Evolutionary conservation across 2,329 filamentous ascomycete genomes (phyloP).

Genomic region (Madurella mycetomatis): DNA sequence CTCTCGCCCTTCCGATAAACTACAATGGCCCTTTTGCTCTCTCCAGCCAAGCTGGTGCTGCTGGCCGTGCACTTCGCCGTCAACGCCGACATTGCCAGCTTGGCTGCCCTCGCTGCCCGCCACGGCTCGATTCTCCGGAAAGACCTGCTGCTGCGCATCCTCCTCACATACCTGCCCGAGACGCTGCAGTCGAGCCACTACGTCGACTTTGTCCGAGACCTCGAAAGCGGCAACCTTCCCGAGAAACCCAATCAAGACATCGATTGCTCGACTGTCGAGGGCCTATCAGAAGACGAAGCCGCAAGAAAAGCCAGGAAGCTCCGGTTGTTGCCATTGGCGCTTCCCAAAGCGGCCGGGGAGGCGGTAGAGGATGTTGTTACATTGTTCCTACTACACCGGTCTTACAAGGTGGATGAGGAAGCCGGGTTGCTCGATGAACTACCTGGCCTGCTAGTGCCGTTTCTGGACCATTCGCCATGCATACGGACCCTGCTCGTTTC

Average conservation of each 20-base stretch:
- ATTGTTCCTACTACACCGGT: slow-evolving; percentile 63
- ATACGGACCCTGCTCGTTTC: slow-evolving; percentile 67
- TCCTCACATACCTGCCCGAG: slow-evolving; percentile 75
- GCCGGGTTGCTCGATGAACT: slow-evolving; percentile 68
- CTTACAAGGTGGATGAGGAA: slow-evolving; percentile 65
- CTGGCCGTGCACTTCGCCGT: slow-evolving; percentile 67
- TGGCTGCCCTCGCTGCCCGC: slow-evolving; percentile 56
- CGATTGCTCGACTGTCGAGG: slow-evolving; percentile 52
- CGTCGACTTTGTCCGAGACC: slow-evolving; percentile 53
- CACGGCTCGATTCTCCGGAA: slow-evolving; percentile 56
- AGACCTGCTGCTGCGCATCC: slow-evolving; percentile 64
- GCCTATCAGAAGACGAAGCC: slow-evolving; percentile 59
- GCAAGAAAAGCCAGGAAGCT: slow-evolving; percentile 61
- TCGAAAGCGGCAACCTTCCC: slow-evolving; percentile 47
- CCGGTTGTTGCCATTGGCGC: slow-evolving; percentile 54
- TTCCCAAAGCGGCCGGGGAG: slow-evolving; percentile 44
- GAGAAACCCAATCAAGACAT: slow-evolving; percentile 41
- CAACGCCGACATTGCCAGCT: slow-evolving; percentile 58
- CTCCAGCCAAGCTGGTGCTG: slow-evolving; percentile 65
- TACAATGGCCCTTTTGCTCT: slow-evolving; percentile 42
- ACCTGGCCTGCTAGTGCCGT: slow-evolving; percentile 63
- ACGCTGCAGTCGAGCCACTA: slow-evolving; percentile 61
- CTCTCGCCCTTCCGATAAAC: slow-evolving; percentile 5
- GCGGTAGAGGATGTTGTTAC: slow-evolving; percentile 52
- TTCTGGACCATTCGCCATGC: slow-evolving; percentile 56